phyloP scores from a whole-genome alignment of 257 asterid genomes.

The Schizonepeta tenuifolia region DNA sequence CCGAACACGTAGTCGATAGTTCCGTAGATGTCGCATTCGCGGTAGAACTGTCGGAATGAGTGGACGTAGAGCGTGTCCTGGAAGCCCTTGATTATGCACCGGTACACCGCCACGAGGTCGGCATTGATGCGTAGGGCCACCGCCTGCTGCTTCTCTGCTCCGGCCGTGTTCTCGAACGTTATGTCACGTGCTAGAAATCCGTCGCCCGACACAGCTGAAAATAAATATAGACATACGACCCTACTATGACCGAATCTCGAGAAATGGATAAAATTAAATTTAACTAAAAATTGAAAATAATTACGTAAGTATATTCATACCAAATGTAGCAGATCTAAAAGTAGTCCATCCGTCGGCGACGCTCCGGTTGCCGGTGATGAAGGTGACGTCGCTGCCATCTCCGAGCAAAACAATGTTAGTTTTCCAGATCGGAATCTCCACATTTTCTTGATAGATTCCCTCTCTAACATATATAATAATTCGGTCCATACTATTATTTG shows the following conservation, averaged over 20 bases:
- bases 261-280: neutral
- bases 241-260: no score
- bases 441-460: conserved; percentile 81
- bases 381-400: conserved; percentile 72
- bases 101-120: conserved; percentile 65
- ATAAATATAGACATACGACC: neutral
- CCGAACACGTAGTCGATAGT: conserved; percentile 92
- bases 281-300: neutral
- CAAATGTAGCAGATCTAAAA: conserved; percentile 89
- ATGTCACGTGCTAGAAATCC: conserved; percentile 91
- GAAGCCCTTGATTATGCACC: conserved; percentile 65
- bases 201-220: conserved; percentile 76
- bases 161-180: conserved; percentile 78
- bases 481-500: conserved; percentile 65
- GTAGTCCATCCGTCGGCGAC: conserved; percentile 90
- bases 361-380: conserved; percentile 60
- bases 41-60: conserved; percentile 76
- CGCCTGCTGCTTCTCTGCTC: conserved; percentile 81
- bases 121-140: conserved; percentile 86
- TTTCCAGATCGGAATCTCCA: conserved; percentile 80
- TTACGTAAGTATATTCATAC: conserved; percentile 32
- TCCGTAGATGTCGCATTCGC: conserved; percentile 86
- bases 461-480: conserved; percentile 51
- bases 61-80: conserved; percentile 86
- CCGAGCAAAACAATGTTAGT: conserved; percentile 78